Conservation (phyloP, 2,329 filamentous ascomycete genomes). For the Diplocarpon rosae region DNA sequence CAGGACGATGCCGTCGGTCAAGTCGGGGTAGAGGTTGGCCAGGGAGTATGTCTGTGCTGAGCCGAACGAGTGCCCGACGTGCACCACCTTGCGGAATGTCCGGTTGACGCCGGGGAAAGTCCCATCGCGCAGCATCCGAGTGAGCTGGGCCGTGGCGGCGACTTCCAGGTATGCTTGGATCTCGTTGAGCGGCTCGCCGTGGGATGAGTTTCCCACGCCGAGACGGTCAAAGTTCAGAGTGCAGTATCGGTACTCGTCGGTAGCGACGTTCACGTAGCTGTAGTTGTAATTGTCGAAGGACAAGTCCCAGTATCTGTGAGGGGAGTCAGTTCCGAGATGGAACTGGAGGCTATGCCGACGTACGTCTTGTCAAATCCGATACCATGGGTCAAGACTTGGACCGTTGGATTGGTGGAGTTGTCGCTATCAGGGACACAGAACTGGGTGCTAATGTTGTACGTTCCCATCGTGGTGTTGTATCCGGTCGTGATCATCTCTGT, state of each 20-base stretch:
- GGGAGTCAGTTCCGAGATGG: neutral
- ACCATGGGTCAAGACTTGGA: conserved; percentile 43
- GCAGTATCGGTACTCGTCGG: conserved; percentile 43
- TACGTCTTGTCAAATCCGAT: conserved; percentile 42
- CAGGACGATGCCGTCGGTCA: conserved; percentile 47
- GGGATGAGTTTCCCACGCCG: conserved; percentile 46
- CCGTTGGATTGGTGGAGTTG: conserved; percentile 21
- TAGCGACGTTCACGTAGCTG: conserved; percentile 46
- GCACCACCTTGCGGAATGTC: conserved; percentile 36
- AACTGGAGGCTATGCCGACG: conserved; percentile 1
- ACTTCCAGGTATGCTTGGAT: conserved; percentile 48
- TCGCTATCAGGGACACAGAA: conserved; percentile 47
- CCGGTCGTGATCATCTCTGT: conserved; percentile 34
- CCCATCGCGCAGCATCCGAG: conserved; percentile 36
- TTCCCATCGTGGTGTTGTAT: conserved; percentile 39
- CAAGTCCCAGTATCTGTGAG: conserved; percentile 48
- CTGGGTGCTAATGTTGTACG: conserved; percentile 46
- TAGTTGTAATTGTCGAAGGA: conserved; percentile 48
- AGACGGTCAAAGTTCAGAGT: conserved; percentile 52
- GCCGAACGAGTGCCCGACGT: conserved; percentile 56
- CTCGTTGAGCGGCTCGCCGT: conserved; percentile 47
- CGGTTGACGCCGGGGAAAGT: conserved; percentile 32
- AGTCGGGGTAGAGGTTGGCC: conserved; percentile 37
- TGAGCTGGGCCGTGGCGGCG: conserved; percentile 44
- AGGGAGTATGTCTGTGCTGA: conserved; percentile 46